phyloP scores from a whole-genome alignment of 2,329 filamentous ascomycete genomes.

The Pseudogymnoascus sp. region DNA sequence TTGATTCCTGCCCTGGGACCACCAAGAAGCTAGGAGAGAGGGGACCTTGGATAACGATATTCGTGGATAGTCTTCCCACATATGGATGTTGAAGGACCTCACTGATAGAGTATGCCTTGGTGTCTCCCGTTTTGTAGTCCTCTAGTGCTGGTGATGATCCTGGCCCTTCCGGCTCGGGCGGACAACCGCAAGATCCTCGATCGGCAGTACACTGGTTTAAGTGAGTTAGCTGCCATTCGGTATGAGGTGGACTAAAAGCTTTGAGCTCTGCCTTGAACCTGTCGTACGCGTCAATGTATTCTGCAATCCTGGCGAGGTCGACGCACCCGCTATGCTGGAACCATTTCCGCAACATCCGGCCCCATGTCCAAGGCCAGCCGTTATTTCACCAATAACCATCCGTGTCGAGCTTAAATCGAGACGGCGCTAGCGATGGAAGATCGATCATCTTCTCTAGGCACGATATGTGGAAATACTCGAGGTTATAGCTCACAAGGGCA shows the following conservation, averaged over 20 bases:
- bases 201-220: neutral
- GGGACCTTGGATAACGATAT: neutral
- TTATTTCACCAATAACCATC: neutral
- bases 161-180: neutral
- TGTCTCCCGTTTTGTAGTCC: neutral
- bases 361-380: neutral
- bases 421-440: neutral
- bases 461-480: neutral
- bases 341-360: neutral
- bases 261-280: neutral
- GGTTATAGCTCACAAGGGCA: neutral
- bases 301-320: neutral
- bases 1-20: neutral
- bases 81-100: neutral
- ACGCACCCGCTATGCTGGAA: neutral
- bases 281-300: neutral
- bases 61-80: neutral
- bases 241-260: neutral
- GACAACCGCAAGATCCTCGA: neutral
- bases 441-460: neutral
- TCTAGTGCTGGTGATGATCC: neutral
- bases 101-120: neutral
- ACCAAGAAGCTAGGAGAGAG: neutral
- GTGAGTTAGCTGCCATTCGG: neutral
- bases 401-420: neutral